Base-by-base conservation (phyloP, 768 basidiomycete genomes). In the Trametes cinnabarina region DNA sequence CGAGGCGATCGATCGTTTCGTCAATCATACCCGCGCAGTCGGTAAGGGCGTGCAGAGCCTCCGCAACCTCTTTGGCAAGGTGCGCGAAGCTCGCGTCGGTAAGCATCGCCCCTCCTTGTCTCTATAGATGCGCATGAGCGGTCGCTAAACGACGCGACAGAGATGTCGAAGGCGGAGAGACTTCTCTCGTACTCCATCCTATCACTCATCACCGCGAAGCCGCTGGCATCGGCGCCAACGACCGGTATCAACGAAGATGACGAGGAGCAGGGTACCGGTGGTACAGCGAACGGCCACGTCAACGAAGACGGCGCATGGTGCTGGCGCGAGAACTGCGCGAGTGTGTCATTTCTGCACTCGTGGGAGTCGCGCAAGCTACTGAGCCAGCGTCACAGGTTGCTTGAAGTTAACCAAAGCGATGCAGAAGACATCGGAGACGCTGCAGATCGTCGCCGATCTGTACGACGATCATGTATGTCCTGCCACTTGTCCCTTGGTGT, bases 231-330 rank as follows among this genome's bases (percentile, higher is more conserved):
- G 3, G 70, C 78, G 4, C 76, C 81, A 9, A 74, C 76, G 20
- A 68, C 77, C 23, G 82, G 79, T 1, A 62, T 61, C 15, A 61
- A 41, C 44, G 66, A 55, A 39, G 59, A 59, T 5, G 73, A 77
- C 1, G 77, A 76, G 0, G 78, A 81, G 40, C 81, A 84, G 34
- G 81, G 83, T 12, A 82, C 83, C 14, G 71, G 73, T 14, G 61
- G 71, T 3, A 66, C 66, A 20, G 42, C 52, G 41, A 51, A 65
- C 35, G 87, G 88, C 0, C 66, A 87, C 48, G 65, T 84, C 52
- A 93, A 92, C 61, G 75, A 77, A 9, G 82, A 89, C 23, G 87
- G 89, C 1, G 91, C 89, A 3, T 90, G 92, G 89, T 92, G 91
- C 69, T 95, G 92, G 91, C 79, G 85, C 23, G 90, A 94, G 51